Evolutionary conservation across 495 filamentous ascomycete species (phyloP), one percentile per base, ranked within the genome.

Genomic region (Aspergillus indologenus): DNA sequence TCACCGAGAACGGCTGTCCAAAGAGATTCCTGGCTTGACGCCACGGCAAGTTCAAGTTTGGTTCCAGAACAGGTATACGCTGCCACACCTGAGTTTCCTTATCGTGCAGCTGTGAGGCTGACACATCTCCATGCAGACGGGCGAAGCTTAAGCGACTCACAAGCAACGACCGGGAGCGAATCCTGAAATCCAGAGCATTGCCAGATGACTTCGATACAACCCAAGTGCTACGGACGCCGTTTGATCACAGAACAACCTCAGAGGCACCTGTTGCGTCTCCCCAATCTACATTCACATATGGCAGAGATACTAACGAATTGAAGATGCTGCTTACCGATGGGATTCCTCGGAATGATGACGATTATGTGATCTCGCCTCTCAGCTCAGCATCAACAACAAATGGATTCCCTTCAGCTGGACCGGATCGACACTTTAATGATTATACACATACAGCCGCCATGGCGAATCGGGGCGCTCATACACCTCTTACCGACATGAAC

Each of bases 31-130:
- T 45, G 93, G 93, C 11, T 76, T 98, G 46, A 96, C 90, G 59
- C 91, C 93, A 44, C 85, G 93, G 58, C 93, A 98, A 69, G 93
- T 98, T 9, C 93, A 98, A 76, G 93, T 98, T 58, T 98, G 93
- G 93, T 98, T 98, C 73, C 93, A 98, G 74, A 98, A 98, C 74
- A 85, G 93, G 93, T 96, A n/a, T n/a, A n/a, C n/a, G n/a, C 81
- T 62, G 34, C 81, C 70, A 54, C 57, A 66, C 64, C 60, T 6
- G 42, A 43, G 54, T 18, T 15, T 24, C 21, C 20, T 47, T 45
- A 7, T 24, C n/a, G 4, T 29, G 40, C 49, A 59, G 50, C 67
- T 78, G 64, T 77, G 69, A 34, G 9, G 29, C 56, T 59, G 53
- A 63, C 22, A n/a, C n/a, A 6, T 18, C 43, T 52, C 21, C 20